These are phyloP conservation scores for Alectoria sarmentosa DNA, from an alignment of 495 filamentous ascomycete genomes.

Conservation along the genomic window DNA sequence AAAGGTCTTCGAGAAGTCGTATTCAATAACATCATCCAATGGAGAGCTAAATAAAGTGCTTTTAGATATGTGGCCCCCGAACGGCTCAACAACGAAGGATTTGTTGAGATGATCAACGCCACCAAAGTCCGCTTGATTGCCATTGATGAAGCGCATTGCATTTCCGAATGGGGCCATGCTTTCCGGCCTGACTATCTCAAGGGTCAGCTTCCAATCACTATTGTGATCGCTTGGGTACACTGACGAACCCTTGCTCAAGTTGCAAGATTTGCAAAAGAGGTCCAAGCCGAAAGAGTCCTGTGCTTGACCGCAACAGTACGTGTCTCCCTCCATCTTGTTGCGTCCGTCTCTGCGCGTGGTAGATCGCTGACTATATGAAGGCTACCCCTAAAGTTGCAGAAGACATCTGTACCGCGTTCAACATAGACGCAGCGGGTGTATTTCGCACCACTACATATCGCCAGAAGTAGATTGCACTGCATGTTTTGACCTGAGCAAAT, in stretches of 20 bases:
- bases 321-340: not conserved
- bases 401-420: slow-evolving; percentile 47
- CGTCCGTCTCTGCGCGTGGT: not conserved
- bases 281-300: slow-evolving; percentile 49
- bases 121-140: slow-evolving; percentile 48
- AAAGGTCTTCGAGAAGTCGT: not conserved
- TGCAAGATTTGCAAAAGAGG: slow-evolving; percentile 49
- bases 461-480: slow-evolving; percentile 32
- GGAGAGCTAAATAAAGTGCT: slow-evolving; percentile 6
- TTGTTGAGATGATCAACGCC: slow-evolving; percentile 45
- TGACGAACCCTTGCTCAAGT: slow-evolving; percentile 29
- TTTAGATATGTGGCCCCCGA: slow-evolving; percentile 46
- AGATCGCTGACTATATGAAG: slow-evolving; percentile 14
- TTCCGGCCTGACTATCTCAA: slow-evolving; percentile 54
- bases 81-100: slow-evolving; percentile 51
- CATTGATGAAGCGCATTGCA: slow-evolving; percentile 54
- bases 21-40: not conserved
- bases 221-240: not conserved
- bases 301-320: slow-evolving; percentile 49
- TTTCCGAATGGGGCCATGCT: slow-evolving; percentile 55
- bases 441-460: slow-evolving; percentile 53
- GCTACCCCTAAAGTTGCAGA: slow-evolving; percentile 47
- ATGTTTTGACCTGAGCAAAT: slow-evolving; percentile 14
- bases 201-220: slow-evolving; percentile 5
- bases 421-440: slow-evolving; percentile 40